Evolutionary conservation across 495 filamentous ascomycete genomes (phyloP), one percentile per base, ranked within the genome.

Genomic region (Aspergillus ostianus): DNA sequence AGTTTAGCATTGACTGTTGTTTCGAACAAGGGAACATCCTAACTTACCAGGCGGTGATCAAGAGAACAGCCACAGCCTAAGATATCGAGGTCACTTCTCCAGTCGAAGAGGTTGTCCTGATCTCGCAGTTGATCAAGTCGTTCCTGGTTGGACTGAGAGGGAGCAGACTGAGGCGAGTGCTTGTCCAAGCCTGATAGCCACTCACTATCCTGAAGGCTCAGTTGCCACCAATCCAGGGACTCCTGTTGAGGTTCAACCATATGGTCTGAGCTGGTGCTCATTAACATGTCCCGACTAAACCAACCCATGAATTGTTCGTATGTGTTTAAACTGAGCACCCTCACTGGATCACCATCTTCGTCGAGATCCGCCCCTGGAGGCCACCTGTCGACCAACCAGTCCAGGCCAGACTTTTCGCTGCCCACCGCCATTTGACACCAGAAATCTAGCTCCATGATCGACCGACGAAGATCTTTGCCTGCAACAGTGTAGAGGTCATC

Each of bases 391-490:
- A 90, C 62, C 57, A 94, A 88, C 95, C 95, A 99, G 54, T 94
- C 91, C 23, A 96, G 80, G 2, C 93, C 93, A 2, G 90, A 88
- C 68, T 90, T 90, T 15, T 84, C 80, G 65, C 95, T 93, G n/a
- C 95, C 95, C 26, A 98, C 84, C 0, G 85, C 92, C 73, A 98
- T 92, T 73, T 97, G 94, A 66, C 95, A 98, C 92, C 92, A 97
- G 70, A 94, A 96, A 62, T 96, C 86, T 12, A 99, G 79, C 52
- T 99, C 91, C 59, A 83, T 88, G n/a, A 98, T 85, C 0, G 87
- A 85, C 27, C 85, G 90, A 20, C 95, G 85, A 19, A 99, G 77
- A 68, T 98, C 94, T 47, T 80, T 70, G 2, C 79, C 65, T 26
- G 87, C 85, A 0, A 84, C 82, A 48, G 80, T 72, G 64, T 92